Evolutionary conservation across 1,139 yeast species (phyloP).

Genomic region (Arxiozyma slooffiae): DNA sequence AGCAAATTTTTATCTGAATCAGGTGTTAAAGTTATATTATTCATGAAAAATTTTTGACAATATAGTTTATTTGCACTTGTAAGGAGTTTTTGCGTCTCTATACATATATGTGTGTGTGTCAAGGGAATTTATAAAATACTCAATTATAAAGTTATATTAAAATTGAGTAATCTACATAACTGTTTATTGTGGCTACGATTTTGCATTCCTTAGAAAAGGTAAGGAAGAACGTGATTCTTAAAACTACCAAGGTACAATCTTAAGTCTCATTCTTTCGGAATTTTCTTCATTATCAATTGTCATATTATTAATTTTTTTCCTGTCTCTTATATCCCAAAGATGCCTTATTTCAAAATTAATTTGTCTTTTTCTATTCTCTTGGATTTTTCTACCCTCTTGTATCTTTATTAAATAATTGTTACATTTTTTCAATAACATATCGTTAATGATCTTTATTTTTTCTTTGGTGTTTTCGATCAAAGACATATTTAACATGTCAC

Average conservation of each 20-base stretch:
- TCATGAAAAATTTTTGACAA: not conserved
- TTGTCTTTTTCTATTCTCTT: not conserved
- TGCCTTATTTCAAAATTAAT: slow-evolving; percentile 31
- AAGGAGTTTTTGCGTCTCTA: not conserved
- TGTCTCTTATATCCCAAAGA: slow-evolving; percentile 37
- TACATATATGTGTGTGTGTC: not conserved
- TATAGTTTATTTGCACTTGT: too few relatives aligned
- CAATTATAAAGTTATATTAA: not conserved
- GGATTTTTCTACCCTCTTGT: slow-evolving; percentile 40
- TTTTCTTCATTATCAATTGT: slow-evolving; percentile 60
- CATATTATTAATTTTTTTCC: slow-evolving; percentile 35
- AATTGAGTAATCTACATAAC: not conserved
- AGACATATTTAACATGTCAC: not conserved
- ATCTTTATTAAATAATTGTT: slow-evolving; percentile 48
- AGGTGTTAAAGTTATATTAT: slow-evolving; percentile 2
- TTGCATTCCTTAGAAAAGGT: slow-evolving; percentile 3
- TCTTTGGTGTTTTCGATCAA: not conserved
- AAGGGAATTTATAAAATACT: not conserved
- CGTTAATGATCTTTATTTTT: not conserved
- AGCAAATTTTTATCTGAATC: slow-evolving; percentile 14
- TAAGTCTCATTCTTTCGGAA: slow-evolving; percentile 42
- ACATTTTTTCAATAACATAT: not conserved
- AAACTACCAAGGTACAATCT: slow-evolving; percentile 8
- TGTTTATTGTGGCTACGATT: not conserved
- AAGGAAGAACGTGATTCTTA: not conserved